Evolutionary conservation across 164 flowering plant species (phyloP).

Genomic region (Kingdonia uniflora): DNA sequence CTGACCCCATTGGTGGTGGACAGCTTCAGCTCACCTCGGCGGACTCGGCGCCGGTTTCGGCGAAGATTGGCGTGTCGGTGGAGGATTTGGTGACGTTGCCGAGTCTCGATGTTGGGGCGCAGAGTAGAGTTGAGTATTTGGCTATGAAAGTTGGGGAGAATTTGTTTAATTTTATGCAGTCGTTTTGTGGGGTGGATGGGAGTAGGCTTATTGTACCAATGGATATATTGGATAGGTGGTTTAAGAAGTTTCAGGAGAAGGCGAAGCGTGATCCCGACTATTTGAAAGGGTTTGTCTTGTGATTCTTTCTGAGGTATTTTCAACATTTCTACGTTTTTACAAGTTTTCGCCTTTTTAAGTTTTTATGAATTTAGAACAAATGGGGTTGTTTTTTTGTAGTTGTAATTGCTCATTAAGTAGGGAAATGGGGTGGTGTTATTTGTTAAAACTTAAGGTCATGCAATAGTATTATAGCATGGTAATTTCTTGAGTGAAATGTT

Average conservation of each 20-base stretch:
- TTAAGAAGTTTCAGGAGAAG: constrained; percentile 90
- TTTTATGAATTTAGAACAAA: no score
- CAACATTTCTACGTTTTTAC: not conserved
- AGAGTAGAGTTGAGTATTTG: constrained; percentile 54
- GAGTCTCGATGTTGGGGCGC: constrained; percentile 62
- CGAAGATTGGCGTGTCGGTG: constrained; percentile 91
- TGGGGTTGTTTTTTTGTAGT: no score
- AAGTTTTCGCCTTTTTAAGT: not conserved
- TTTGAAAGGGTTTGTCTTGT: constrained; percentile 69
- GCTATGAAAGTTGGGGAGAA: constrained; percentile 96
- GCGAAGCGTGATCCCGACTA: constrained; percentile 92
- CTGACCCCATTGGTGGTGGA: constrained; percentile 39
- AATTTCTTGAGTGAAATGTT: no score
- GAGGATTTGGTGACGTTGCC: constrained; percentile 68
- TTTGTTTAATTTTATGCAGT: constrained; percentile 95
- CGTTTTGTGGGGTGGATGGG: constrained; percentile 91
- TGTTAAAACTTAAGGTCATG: no score
- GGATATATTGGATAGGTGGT: constrained; percentile 97
- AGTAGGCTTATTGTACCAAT: constrained; percentile 69
- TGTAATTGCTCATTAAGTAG: no score
- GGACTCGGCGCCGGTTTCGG: constrained; percentile 51
- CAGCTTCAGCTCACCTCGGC: constrained; percentile 42
- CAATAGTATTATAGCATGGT: no score
- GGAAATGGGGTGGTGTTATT: no score
- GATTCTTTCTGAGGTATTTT: constrained; percentile 10